These are phyloP conservation scores for Thermomyces lanuginosus DNA, from an alignment of 2,329 filamentous ascomycete species.

Conservation along the genomic window DNA sequence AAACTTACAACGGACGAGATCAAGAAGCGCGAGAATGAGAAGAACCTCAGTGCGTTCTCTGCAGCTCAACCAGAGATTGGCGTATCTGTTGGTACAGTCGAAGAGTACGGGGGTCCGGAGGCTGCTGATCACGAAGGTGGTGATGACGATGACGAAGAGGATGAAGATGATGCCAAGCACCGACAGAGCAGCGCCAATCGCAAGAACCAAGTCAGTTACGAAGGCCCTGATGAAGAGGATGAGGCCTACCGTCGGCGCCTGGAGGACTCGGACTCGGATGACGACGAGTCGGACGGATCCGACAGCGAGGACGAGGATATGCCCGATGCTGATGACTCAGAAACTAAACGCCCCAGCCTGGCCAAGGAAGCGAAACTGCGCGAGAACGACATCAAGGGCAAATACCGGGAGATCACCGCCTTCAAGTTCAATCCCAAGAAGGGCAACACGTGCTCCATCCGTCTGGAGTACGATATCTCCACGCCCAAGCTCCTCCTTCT, in stretches of 20 bases:
- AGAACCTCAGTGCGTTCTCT: conserved; percentile 38
- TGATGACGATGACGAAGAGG: conserved; percentile 57
- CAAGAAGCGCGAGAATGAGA: conserved; percentile 54
- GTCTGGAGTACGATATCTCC: conserved; percentile 61
- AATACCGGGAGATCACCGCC: conserved; percentile 49
- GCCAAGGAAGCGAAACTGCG: conserved; percentile 33
- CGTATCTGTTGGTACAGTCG: conserved; percentile 40
- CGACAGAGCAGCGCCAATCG: conserved; percentile 52
- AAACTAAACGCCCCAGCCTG: conserved; percentile 22
- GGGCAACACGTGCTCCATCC: conserved; percentile 63
- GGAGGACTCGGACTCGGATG: conserved; percentile 37
- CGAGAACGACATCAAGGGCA: conserved; percentile 47
- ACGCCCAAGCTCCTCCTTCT: conserved; percentile 89
- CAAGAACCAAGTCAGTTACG: conserved; percentile 71
- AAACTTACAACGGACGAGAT: conserved; percentile 59
- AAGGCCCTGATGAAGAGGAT: conserved; percentile 84
- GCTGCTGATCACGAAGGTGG: conserved; percentile 40
- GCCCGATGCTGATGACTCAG: conserved; percentile 17
- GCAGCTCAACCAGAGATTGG: conserved; percentile 65
- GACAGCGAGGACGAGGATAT: conserved; percentile 36
- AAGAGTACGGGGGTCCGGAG: conserved; percentile 30
- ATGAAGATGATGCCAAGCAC: conserved; percentile 53
- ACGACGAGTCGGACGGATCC: conserved; percentile 9
- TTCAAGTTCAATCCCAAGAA: conserved; percentile 65
- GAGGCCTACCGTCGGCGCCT: conserved; percentile 55